Percentiles rank a stretch among this genome's conserved stretches.
phyloP scores from a whole-genome alignment of 106 monocot genomes.

The Cymbidium sinense region DNA sequence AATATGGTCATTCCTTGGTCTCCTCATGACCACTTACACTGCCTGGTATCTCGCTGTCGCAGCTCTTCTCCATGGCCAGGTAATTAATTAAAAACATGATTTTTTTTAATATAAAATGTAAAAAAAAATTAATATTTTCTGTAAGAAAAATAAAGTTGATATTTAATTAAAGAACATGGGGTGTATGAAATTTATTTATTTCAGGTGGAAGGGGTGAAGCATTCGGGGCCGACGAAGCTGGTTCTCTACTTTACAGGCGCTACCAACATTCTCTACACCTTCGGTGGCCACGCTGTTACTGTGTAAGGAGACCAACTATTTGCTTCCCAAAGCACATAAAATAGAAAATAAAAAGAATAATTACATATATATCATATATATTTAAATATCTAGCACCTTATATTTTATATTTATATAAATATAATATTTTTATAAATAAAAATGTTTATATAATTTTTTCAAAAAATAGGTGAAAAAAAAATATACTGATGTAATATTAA shows the following conservation, averaged over 20 bases:
- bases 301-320: slow-evolving; percentile 50
- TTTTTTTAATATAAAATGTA: too few species aligned
- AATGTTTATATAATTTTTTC: too few species aligned
- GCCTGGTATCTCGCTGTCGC: slow-evolving; percentile 74
- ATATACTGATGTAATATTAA: too few species aligned
- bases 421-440: too few species aligned
- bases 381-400: too few species aligned
- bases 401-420: too few species aligned
- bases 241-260: slow-evolving; percentile 75
- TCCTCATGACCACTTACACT: slow-evolving; percentile 77
- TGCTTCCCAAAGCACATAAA: slow-evolving; percentile 4
- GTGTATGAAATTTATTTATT: neutral
- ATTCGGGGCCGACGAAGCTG: slow-evolving; percentile 60
- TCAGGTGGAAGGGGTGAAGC: slow-evolving; percentile 73
- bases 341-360: too few species aligned
- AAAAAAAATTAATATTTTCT: too few species aligned
- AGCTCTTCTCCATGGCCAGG: slow-evolving; percentile 67
- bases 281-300: slow-evolving; percentile 80
- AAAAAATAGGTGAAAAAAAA: too few species aligned
- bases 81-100: neutral
- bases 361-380: too few species aligned
- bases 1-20: slow-evolving; percentile 70
- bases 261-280: slow-evolving; percentile 86
- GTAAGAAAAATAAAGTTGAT: too few species aligned
- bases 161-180: neutral